phyloP scores from a whole-genome alignment of 192 early-diverging fungal genomes.

The Podila clonocystis region DNA sequence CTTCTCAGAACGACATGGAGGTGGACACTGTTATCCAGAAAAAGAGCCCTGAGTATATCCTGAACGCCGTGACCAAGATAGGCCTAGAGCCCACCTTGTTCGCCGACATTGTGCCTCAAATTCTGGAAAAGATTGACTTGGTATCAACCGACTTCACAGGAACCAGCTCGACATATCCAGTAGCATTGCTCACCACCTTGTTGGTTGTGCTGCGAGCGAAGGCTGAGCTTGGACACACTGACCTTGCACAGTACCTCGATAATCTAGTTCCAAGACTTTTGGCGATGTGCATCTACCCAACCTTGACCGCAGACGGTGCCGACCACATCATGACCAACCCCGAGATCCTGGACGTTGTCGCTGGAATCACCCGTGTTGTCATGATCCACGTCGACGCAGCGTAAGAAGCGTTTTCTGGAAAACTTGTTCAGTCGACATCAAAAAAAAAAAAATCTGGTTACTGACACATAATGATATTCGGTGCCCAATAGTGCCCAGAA shows the following conservation, averaged over 20 bases:
- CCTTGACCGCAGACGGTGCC: conserved; percentile 29
- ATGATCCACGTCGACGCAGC: conserved; percentile 53
- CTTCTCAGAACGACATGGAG: conserved; percentile 43
- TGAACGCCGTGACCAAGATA: conserved; percentile 58
- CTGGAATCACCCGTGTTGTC: conserved; percentile 53
- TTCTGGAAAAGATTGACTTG: conserved; percentile 63
- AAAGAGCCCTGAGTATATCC: conserved; percentile 44
- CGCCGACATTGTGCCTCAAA: conserved; percentile 45
- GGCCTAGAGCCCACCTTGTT: conserved; percentile 59
- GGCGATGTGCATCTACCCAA: conserved; percentile 50
- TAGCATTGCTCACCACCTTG: conserved; percentile 57
- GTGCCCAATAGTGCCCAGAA: conserved; percentile 46
- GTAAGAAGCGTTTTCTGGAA: conserved; percentile 34
- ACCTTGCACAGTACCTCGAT: conserved; percentile 54
- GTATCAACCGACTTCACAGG: conserved; percentile 30
- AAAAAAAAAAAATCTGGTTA: background rate
- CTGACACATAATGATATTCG: too few species aligned
- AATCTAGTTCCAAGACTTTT: conserved; percentile 54
- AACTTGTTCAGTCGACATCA: background rate
- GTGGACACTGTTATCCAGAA: conserved; percentile 36
- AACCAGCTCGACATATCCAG: conserved; percentile 52
- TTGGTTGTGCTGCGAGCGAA: conserved; percentile 53
- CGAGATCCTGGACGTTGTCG: conserved; percentile 50
- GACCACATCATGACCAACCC: conserved; percentile 34
- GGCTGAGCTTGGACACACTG: conserved; percentile 38